These are phyloP conservation scores for Coemansia reversa DNA, from an alignment of 192 early-diverging fungal genomes.

Conservation along the genomic window DNA sequence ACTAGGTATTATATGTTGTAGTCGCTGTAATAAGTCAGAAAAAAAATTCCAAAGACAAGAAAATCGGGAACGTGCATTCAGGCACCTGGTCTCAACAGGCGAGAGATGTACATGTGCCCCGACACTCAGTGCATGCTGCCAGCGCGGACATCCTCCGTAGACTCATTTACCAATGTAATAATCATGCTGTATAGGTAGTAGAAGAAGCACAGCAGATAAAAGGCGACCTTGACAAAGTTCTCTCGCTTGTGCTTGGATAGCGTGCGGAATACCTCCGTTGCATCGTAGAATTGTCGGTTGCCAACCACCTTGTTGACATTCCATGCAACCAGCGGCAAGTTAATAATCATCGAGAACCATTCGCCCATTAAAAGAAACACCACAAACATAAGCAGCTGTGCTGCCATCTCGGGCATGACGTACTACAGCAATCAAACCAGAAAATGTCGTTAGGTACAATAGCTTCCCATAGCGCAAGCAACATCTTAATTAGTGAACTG, in stretches of 20 bases:
- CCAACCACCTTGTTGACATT: conserved; percentile 84
- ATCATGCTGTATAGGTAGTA: conserved; percentile 82
- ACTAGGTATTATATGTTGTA: too few species aligned
- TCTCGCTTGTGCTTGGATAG: conserved; percentile 92
- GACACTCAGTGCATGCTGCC: conserved; percentile 19
- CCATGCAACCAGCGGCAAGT: conserved; percentile 82
- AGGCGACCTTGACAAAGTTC: conserved; percentile 94
- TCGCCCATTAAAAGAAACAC: conserved; percentile 85
- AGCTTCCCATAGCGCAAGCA: neutral
- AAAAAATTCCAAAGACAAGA: too few species aligned
- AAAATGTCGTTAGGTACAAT: too few species aligned
- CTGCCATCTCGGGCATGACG: conserved; percentile 90
- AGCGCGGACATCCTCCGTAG: conserved; percentile 30
- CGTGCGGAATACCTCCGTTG: conserved; percentile 98
- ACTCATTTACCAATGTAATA: conserved; percentile 57
- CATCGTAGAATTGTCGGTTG: conserved; percentile 92
- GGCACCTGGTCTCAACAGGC: too few species aligned
- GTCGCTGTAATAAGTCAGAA: too few species aligned
- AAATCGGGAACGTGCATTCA: neutral
- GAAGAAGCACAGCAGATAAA: conserved; percentile 95
- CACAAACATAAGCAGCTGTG: conserved; percentile 78
- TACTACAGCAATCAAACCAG: conserved; percentile 59
- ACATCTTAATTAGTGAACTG: neutral
- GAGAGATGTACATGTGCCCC: too few species aligned
- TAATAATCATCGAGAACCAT: conserved; percentile 83